Evolutionary conservation across 495 filamentous ascomycete species (phyloP), one percentile per base, ranked within the genome.

Genomic region (Tetracladium setigerum): DNA sequence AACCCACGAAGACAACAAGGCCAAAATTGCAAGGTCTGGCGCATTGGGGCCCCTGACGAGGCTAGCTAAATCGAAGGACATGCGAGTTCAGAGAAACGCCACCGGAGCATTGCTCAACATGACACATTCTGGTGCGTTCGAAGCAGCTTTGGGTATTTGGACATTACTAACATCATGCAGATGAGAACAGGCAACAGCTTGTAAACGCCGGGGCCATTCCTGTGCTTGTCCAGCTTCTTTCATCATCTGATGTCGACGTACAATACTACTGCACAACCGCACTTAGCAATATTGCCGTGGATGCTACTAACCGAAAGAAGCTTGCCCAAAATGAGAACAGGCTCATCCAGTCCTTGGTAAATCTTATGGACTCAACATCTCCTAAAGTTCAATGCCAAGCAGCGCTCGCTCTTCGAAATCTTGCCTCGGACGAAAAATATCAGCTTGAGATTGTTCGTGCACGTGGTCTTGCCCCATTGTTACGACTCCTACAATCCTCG

Each of bases 231-330:
- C 89, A 95, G 54, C 76, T 98, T 18, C 77, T 98, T 30, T 89
- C 86, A 12, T 96, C 91, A 31, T 64, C 81, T 16, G 92, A 98
- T 61, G 88, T 95, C 45, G 92, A 98, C 61, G 92, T 98, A 13
- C 92, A 98, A 70, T 98, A 98, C 67, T 98, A 98, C 67, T 98
- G 92, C 70, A 98, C 92, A 30, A 98, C 92, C 2, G 92, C 92
- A 12, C 78, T 98, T 41, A 95, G 89, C 76, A 98, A 98, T 61
- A 98, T 98, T 56, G 92, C 92, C 12, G 92, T 98, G 39, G 92
- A 98, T 64, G 76, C 86, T 5, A 80, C 77, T 56, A 96, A 98
- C 66, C 76, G 92, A 41, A 90, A 90, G 62, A 85, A 85, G 57
- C 76, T 98, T 38, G 89, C 91, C 34, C 82, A 90, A 54, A 90